Conservation (phyloP, 2,329 filamentous ascomycete genomes). For the Aspergillus amoenus region DNA sequence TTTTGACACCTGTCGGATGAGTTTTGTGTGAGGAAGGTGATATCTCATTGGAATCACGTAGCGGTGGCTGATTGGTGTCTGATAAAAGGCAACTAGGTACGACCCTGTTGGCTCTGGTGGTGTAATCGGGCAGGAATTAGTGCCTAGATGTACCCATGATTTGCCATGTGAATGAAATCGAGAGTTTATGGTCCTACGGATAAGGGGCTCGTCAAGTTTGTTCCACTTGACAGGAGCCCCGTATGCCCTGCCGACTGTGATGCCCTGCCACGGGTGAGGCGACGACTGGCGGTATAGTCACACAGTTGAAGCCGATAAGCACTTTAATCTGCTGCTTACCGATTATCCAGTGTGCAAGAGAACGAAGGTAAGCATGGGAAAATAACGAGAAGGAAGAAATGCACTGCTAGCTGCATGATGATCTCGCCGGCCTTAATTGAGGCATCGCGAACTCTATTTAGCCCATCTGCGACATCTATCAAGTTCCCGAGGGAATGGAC, state of each 20-base stretch:
- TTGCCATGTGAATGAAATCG: background rate
- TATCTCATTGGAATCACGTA: background rate
- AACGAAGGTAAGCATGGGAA: background rate
- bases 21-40: background rate
- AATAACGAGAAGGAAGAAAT: background rate
- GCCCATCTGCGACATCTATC: background rate
- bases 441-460: background rate
- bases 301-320: background rate
- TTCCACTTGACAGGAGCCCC: background rate
- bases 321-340: background rate
- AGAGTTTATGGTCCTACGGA: background rate
- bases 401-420: background rate
- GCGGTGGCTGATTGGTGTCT: background rate
- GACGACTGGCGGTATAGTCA: background rate
- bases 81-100: background rate
- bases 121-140: background rate
- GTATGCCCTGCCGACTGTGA: background rate
- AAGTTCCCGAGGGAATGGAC: background rate
- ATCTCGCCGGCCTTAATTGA: background rate
- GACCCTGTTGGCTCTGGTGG: background rate
- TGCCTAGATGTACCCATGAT: background rate
- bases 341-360: background rate
- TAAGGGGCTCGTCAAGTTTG: too few relatives aligned
- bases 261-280: background rate
- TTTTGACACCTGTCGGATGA: background rate